Evolutionary conservation across 2,329 filamentous ascomycete genomes (phyloP).

Genomic region (Acrocalymma vagum): DNA sequence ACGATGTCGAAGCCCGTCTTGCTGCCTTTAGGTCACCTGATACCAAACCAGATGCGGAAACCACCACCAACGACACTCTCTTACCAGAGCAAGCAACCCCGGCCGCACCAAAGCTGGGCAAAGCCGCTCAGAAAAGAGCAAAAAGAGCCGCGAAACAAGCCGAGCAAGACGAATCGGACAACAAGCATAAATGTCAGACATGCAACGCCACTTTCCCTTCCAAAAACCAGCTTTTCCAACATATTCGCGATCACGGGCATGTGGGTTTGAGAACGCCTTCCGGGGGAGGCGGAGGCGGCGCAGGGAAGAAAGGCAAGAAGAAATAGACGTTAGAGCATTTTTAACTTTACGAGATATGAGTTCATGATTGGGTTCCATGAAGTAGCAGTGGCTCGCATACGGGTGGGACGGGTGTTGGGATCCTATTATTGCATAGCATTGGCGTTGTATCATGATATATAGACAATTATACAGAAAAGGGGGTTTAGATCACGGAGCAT

Average conservation of each 20-base stretch:
- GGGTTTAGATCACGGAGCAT: no score
- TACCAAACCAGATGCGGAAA: slow-evolving; percentile 4
- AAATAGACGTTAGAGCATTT: slow-evolving; percentile 12
- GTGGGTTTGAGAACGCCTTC: slow-evolving; percentile 57
- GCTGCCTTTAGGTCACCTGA: slow-evolving; percentile 15
- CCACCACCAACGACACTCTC: slow-evolving; percentile 14
- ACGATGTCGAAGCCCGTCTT: slow-evolving; percentile 46
- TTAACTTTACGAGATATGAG: no score
- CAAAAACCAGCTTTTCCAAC: slow-evolving; percentile 75
- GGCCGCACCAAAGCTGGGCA: slow-evolving; percentile 51
- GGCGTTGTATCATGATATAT: no score
- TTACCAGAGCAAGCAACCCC: slow-evolving; percentile 7
- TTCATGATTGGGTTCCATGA: slow-evolving; percentile 9
- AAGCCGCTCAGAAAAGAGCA: slow-evolving; percentile 57
- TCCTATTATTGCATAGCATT: no score
- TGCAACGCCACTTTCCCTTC: slow-evolving; percentile 83
- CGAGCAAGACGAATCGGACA: slow-evolving; percentile 29
- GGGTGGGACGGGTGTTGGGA: no score
- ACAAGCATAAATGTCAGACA: slow-evolving; percentile 74
- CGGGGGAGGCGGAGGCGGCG: slow-evolving; percentile 18
- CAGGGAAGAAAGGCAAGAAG: slow-evolving; percentile 30
- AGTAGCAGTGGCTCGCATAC: no score
- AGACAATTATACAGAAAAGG: no score
- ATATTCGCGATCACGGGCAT: slow-evolving; percentile 73
- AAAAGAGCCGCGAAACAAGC: slow-evolving; percentile 55